These are phyloP conservation scores for Penicillium capsulatum DNA, from an alignment of 2,329 filamentous ascomycete genomes.

Conservation along the genomic window DNA sequence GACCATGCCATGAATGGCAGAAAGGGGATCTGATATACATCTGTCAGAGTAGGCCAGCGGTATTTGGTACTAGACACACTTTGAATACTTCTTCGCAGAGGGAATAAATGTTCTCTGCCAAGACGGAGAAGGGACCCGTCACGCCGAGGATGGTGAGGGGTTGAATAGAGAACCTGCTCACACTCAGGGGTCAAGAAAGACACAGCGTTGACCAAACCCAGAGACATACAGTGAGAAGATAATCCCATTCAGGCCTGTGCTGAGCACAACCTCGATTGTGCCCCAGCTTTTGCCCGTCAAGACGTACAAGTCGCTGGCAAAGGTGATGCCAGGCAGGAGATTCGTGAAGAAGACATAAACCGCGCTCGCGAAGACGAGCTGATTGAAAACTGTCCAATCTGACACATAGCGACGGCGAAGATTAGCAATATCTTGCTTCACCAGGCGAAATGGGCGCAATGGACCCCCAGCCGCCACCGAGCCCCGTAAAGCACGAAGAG, in stretches of 20 bases:
- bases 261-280: slow-evolving; percentile 64
- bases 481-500: slow-evolving; percentile 27
- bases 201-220: not conserved
- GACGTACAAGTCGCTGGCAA: slow-evolving; percentile 61
- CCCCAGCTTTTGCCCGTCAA: slow-evolving; percentile 61
- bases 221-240: slow-evolving; percentile 55
- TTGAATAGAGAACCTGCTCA: slow-evolving; percentile 52
- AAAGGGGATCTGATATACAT: slow-evolving; percentile 43
- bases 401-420: slow-evolving; percentile 48
- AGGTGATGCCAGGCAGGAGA: slow-evolving; percentile 62
- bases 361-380: slow-evolving; percentile 59
- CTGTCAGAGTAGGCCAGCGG: not conserved
- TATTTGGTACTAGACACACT: slow-evolving; percentile 31
- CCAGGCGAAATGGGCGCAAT: slow-evolving; percentile 51
- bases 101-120: slow-evolving; percentile 62
- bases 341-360: slow-evolving; percentile 66
- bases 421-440: slow-evolving; percentile 49
- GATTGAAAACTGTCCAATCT: slow-evolving; percentile 59
- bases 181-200: too few species aligned
- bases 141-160: slow-evolving; percentile 63
- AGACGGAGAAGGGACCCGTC: slow-evolving; percentile 63
- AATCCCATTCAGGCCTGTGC: slow-evolving; percentile 60
- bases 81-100: slow-evolving; percentile 55
- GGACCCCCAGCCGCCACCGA: slow-evolving; percentile 40
- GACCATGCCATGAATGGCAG: slow-evolving; percentile 66